Percentiles rank a stretch among this genome's conserved stretches.
These are phyloP conservation scores for Puya raimondii DNA, from an alignment of 176 grass and related monocot genomes.

Conservation along the genomic window DNA sequence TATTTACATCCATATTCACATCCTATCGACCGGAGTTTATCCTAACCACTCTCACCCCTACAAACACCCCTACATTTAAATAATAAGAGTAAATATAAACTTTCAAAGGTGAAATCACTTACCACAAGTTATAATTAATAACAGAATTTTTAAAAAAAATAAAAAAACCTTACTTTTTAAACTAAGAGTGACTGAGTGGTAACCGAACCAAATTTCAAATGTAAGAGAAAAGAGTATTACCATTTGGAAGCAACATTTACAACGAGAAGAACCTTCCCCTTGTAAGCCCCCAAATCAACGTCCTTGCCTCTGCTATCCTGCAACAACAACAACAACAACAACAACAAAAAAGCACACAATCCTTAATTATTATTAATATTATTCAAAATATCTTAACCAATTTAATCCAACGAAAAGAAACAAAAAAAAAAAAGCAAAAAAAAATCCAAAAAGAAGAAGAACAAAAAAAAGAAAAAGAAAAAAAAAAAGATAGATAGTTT, in stretches of 20 bases:
- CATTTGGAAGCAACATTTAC: slow-evolving; percentile 98
- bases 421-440: not conserved
- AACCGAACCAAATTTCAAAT: not conserved
- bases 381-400: no score
- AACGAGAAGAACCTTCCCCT: slow-evolving; percentile 85
- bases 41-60: no score
- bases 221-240: slow-evolving; percentile 11
- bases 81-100: no score
- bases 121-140: no score
- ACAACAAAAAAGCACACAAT: not conserved
- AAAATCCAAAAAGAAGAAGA: no score
- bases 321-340: not conserved
- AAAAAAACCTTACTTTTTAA: not conserved
- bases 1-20: no score
- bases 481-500: slow-evolving; percentile 1
- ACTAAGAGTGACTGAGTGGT: not conserved
- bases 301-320: slow-evolving; percentile 76
- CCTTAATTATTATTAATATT: no score
- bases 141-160: not conserved
- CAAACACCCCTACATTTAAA: no score
- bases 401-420: not conserved
- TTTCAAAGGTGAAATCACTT: no score
- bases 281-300: slow-evolving; percentile 60
- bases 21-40: no score
- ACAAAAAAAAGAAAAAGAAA: slow-evolving; percentile 10